A percentile compares a stretch with the other conserved stretches of the same genome.
phyloP scores from a whole-genome alignment of 306 rosid genomes.

The Quillaja saponaria region DNA sequence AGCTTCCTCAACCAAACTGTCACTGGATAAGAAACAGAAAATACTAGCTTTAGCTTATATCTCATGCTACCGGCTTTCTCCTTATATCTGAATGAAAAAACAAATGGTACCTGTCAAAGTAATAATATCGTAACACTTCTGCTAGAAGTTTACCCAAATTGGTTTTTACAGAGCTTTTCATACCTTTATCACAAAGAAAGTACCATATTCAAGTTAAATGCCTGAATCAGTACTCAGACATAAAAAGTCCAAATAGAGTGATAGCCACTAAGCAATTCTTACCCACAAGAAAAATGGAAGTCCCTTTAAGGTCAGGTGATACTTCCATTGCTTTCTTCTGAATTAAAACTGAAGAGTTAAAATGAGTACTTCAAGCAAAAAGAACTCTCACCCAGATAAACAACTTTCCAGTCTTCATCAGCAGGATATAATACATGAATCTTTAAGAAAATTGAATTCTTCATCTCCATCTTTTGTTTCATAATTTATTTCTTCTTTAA shows the following conservation, averaged over 20 bases:
- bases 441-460: neutral
- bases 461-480: neutral
- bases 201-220: neutral
- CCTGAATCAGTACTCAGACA: constrained; percentile 12
- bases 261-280: constrained; percentile 36
- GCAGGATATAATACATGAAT: neutral
- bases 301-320: constrained; percentile 71
- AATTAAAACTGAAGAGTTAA: constrained; percentile 55
- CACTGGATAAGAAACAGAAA: constrained; percentile 52
- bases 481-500: neutral
- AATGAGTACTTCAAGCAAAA: constrained; percentile 48
- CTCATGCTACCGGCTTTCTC: constrained; percentile 1
- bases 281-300: constrained; percentile 90
- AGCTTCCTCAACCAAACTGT: constrained; percentile 84
- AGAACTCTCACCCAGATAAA: neutral
- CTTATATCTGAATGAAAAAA: constrained; percentile 17
- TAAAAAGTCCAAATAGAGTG: constrained; percentile 9
- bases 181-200: constrained; percentile 47
- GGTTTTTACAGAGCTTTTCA: constrained; percentile 68
- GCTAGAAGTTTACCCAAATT: constrained; percentile 75
- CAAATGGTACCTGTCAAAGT: constrained; percentile 75
- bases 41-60: constrained; percentile 28
- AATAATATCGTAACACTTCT: constrained; percentile 73
- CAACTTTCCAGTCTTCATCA: neutral
- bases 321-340: constrained; percentile 81